phyloP scores from a whole-genome alignment of 345 rosid species.

The Gossypium sturtianum region DNA sequence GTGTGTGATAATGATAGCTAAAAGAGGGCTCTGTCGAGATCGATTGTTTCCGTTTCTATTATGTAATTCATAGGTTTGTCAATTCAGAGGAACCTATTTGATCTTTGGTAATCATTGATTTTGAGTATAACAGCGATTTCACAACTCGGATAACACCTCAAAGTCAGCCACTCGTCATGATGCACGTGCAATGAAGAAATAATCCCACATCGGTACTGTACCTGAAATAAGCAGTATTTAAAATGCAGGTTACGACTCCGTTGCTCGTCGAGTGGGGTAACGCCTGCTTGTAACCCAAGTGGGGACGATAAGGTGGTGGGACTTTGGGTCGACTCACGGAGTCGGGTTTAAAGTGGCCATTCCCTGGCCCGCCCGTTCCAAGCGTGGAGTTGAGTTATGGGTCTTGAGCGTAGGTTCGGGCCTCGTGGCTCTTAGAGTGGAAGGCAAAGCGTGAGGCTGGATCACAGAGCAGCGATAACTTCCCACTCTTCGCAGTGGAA shows the following conservation, averaged over 20 bases:
- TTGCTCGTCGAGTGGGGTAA: background rate
- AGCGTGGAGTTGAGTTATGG: background rate
- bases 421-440: background rate
- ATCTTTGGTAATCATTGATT: background rate
- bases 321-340: background rate
- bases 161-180: background rate
- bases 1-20: no score
- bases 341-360: rapidly evolving
- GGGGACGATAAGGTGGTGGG: background rate
- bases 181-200: background rate
- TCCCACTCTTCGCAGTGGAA: background rate
- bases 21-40: no score
- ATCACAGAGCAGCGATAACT: background rate
- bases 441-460: constrained; percentile 7
- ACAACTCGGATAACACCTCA: background rate
- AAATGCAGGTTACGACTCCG: rapidly evolving
- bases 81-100: background rate
- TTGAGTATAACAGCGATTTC: background rate
- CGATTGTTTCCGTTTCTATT: background rate
- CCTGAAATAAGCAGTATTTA: background rate
- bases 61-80: background rate
- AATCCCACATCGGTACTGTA: background rate
- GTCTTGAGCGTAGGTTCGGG: background rate
- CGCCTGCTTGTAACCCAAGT: background rate
- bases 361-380: background rate